These are phyloP conservation scores for Artemisia tridentata DNA, from an alignment of 129 eudicot genomes.

Conservation along the genomic window DNA sequence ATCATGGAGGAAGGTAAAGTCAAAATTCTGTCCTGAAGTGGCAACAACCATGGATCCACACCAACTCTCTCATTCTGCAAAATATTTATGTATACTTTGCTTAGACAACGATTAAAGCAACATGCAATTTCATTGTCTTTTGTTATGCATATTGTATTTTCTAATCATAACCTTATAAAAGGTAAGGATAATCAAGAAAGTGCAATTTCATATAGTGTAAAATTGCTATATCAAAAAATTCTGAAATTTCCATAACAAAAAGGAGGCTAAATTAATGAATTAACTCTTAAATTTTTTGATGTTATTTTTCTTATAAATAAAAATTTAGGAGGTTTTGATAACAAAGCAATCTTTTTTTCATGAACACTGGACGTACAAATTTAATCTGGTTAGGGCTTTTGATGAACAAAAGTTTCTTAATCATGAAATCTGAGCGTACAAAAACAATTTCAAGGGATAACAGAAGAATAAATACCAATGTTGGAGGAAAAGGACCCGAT, in stretches of 20 bases:
- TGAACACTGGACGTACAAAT: no score
- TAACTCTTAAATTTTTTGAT: no score
- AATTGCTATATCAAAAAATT: no score
- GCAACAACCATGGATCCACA: slow-evolving; percentile 27
- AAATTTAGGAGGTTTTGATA: no score
- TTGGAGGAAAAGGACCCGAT: not conserved
- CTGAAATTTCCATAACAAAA: no score
- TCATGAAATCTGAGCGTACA: not conserved
- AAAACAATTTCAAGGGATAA: not conserved
- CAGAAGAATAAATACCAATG: slow-evolving; percentile 1
- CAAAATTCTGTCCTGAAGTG: slow-evolving; percentile 25
- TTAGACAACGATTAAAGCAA: not conserved
- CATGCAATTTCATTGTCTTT: not conserved
- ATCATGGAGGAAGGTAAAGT: slow-evolving; percentile 21
- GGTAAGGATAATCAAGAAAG: no score
- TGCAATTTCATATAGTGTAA: no score
- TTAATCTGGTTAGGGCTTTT: not conserved
- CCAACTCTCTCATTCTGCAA: slow-evolving; percentile 29
- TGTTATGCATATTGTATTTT: no score
- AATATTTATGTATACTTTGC: slow-evolving; percentile 12
- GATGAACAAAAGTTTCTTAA: not conserved
- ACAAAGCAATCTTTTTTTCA: no score
- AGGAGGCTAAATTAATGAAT: no score
- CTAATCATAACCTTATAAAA: no score
- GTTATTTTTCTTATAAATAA: no score